Conservation (phyloP, 225 moss, liverwort and hornwort genomes). For the Lunularia cruciata region DNA sequence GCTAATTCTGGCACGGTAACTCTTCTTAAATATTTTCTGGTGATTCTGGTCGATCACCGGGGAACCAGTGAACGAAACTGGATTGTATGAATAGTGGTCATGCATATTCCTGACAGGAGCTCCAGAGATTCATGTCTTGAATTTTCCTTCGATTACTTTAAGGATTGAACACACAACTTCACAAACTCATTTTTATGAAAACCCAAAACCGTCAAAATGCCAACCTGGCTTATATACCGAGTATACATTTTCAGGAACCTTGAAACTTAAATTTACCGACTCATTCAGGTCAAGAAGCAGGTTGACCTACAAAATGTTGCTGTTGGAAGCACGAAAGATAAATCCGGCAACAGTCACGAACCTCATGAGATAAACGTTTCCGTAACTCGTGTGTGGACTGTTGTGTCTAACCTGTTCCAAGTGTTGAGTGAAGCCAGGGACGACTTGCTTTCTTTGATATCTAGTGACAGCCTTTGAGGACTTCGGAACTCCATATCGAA, state of each 20-base stretch:
- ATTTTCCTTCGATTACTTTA: too few relatives aligned
- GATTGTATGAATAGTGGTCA: too few relatives aligned
- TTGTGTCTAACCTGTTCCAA: conserved; percentile 31
- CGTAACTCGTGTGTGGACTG: conserved; percentile 7
- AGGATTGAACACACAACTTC: too few relatives aligned
- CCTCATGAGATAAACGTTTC: background rate
- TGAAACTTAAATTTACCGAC: background rate
- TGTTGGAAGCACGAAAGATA: background rate
- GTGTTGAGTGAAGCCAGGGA: conserved; percentile 32
- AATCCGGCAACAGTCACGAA: background rate
- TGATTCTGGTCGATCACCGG: too few relatives aligned
- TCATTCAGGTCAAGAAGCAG: conserved; percentile 2
- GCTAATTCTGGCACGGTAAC: background rate
- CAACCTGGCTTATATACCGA: too few relatives aligned
- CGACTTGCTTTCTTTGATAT: conserved; percentile 28
- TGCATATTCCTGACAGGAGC: too few relatives aligned
- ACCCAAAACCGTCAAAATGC: too few relatives aligned
- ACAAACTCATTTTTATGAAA: too few relatives aligned
- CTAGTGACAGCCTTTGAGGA: conserved; percentile 9
- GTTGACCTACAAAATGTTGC: background rate
- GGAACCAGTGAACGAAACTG: too few relatives aligned
- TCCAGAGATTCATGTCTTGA: too few relatives aligned
- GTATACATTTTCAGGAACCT: too few relatives aligned
- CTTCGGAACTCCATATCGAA: background rate
- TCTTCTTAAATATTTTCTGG: too few relatives aligned